Conservation (phyloP, 371 early-diverging fungal species). For the Capniomyces stellatus region DNA sequence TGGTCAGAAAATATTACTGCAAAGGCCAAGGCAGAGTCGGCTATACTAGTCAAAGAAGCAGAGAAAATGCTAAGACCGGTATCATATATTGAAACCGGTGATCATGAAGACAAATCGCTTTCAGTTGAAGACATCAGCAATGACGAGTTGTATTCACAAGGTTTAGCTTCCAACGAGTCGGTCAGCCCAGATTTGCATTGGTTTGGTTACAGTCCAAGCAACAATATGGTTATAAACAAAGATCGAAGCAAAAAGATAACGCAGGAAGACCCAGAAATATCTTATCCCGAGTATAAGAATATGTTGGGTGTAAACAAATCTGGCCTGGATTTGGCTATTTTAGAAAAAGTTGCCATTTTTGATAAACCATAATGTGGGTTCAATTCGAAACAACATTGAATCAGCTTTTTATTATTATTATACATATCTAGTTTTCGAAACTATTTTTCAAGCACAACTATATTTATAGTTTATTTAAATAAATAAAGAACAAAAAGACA, state of each 20-base stretch:
- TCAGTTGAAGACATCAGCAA: not conserved
- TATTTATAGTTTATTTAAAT: not conserved
- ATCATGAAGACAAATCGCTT: not conserved
- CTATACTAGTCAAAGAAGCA: no score
- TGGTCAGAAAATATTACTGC: slow-evolving; percentile 78
- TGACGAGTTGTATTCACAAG: no score
- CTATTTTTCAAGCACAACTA: not conserved
- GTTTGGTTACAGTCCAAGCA: not conserved
- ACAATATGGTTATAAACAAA: not conserved
- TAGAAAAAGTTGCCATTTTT: not conserved
- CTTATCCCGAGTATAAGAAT: not conserved
- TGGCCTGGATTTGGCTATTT: not conserved
- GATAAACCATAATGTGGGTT: not conserved
- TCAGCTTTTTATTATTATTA: not conserved
- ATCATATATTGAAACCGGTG: no score
- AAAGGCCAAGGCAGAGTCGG: slow-evolving; percentile 51
- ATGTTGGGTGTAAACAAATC: not conserved
- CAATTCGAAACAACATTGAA: no score
- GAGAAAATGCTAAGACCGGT: no score
- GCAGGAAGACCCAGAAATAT: not conserved
- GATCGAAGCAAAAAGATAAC: not conserved
- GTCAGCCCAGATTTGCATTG: no score
- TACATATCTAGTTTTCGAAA: not conserved
- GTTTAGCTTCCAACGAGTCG: no score
- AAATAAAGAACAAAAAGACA: not conserved